Percentiles rank a stretch among this genome's conserved stretches.
Evolutionary conservation across 2,329 filamentous ascomycete genomes (phyloP).

Genomic region (Trichoderma afroharzianum): DNA sequence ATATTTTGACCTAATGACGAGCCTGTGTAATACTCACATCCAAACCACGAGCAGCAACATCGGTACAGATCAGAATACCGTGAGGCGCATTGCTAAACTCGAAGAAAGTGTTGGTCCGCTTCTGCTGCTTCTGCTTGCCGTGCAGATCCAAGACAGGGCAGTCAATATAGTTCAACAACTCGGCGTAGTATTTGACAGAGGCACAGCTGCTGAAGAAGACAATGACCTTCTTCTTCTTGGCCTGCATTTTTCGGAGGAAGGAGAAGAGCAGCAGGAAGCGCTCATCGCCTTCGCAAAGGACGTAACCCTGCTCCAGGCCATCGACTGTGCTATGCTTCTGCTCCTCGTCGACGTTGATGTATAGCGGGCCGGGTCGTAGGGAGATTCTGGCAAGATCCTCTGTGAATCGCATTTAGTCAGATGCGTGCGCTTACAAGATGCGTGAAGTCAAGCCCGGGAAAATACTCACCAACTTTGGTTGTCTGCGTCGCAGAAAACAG

Average conservation of each 20-base stretch:
- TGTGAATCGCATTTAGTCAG: constrained; percentile 15
- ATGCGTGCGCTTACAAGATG: background rate
- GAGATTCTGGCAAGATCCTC: constrained; percentile 95
- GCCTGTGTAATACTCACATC: constrained; percentile 55
- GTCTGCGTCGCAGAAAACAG: constrained; percentile 99
- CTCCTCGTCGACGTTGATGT: constrained; percentile 92
- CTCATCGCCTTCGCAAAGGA: constrained; percentile 88
- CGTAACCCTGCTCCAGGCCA: constrained; percentile 92
- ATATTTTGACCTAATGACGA: background rate
- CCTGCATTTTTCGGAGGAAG: constrained; percentile 73
- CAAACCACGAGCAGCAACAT: constrained; percentile 90
- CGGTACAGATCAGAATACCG: constrained; percentile 90
- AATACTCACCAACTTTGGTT: constrained; percentile 67
- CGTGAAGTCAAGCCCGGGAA: background rate
- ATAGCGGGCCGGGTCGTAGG: constrained; percentile 81
- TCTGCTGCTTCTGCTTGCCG: constrained; percentile 97
- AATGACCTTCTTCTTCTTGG: constrained; percentile 94
- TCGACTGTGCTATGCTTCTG: constrained; percentile 90
- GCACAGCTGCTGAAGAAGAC: constrained; percentile 93
- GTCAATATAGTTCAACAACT: constrained; percentile 97
- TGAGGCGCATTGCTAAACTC: constrained; percentile 77
- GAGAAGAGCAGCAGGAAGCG: constrained; percentile 92
- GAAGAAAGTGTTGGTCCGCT: constrained; percentile 98
- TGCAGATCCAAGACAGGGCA: constrained; percentile 82
- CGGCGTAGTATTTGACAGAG: constrained; percentile 92